Conservation (phyloP, 2,329 filamentous ascomycete genomes). For the Aspergillus udagawae region DNA sequence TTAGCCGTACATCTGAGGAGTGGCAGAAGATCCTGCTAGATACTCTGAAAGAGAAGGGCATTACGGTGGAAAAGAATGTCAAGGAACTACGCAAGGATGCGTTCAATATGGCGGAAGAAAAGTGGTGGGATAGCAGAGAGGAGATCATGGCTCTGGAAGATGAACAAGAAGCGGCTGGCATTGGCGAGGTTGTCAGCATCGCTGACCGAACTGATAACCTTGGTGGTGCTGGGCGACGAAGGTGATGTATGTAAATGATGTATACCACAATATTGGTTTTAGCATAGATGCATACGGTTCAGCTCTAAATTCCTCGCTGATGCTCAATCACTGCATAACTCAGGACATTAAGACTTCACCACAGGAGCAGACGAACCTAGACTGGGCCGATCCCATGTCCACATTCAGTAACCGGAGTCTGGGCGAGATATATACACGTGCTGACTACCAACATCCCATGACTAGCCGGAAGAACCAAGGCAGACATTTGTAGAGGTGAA, state of each 20-base stretch:
- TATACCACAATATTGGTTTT: not conserved
- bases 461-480: too few species aligned
- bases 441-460: not conserved
- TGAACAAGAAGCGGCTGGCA: slow-evolving; percentile 91
- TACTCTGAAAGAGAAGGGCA: slow-evolving; percentile 64
- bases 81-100: slow-evolving; percentile 93
- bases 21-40: slow-evolving; percentile 89
- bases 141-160: slow-evolving; percentile 89
- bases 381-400: not conserved
- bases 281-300: not conserved
- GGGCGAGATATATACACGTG: not conserved
- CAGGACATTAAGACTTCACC: not conserved
- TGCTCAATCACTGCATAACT: not conserved
- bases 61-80: slow-evolving; percentile 56
- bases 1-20: slow-evolving; percentile 75
- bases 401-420: not conserved
- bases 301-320: not conserved
- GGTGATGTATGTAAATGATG: slow-evolving; percentile 23
- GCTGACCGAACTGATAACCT: slow-evolving; percentile 62
- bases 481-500: not conserved
- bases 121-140: slow-evolving; percentile 98
- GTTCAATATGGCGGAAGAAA: slow-evolving; percentile 87
- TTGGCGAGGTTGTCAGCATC: slow-evolving; percentile 88
- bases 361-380: not conserved
- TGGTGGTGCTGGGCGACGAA: slow-evolving; percentile 45